Evolutionary conservation across 805 yeast genomes (phyloP).

Genomic region (Suhomyces tanzawaensis): DNA sequence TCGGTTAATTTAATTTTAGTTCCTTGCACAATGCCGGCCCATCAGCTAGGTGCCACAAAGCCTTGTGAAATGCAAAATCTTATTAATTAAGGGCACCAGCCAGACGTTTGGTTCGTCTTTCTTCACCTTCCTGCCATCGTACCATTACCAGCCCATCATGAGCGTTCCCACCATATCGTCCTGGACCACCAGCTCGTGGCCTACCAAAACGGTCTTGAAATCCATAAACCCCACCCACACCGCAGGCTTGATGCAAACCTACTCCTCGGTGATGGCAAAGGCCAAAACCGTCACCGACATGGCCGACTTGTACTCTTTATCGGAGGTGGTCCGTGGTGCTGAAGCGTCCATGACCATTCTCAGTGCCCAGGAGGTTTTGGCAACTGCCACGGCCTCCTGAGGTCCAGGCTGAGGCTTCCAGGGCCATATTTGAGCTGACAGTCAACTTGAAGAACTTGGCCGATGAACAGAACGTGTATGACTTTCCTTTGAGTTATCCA

Average conservation of each 20-base stretch:
- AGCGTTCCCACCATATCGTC: not conserved
- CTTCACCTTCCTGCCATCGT: too few relatives aligned
- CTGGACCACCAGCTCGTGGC: slow-evolving; percentile 25
- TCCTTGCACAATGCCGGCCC: too few relatives aligned
- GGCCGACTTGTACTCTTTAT: slow-evolving; percentile 18
- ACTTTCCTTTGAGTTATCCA: slow-evolving; percentile 11
- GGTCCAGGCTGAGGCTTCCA: slow-evolving; percentile 27
- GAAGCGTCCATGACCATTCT: slow-evolving; percentile 34
- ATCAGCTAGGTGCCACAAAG: too few relatives aligned
- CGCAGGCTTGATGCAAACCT: slow-evolving; percentile 17
- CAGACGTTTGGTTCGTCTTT: too few relatives aligned
- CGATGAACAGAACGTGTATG: slow-evolving; percentile 27
- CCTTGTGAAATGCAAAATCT: too few relatives aligned
- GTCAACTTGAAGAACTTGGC: slow-evolving; percentile 30
- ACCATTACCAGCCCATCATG: not conserved
- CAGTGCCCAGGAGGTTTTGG: slow-evolving; percentile 32
- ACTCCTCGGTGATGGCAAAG: slow-evolving; percentile 16
- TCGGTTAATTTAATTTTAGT: too few relatives aligned
- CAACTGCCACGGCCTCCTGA: slow-evolving; percentile 34
- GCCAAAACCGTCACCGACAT: slow-evolving; percentile 20
- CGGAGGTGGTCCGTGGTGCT: slow-evolving; percentile 31
- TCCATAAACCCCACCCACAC: slow-evolving; percentile 23
- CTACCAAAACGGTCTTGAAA: slow-evolving; percentile 28
- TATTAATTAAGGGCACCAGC: too few relatives aligned
- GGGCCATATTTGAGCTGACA: slow-evolving; percentile 31